Conservation (phyloP, 2,329 filamentous ascomycete genomes). For the Pseudocercospora macadamiae region DNA sequence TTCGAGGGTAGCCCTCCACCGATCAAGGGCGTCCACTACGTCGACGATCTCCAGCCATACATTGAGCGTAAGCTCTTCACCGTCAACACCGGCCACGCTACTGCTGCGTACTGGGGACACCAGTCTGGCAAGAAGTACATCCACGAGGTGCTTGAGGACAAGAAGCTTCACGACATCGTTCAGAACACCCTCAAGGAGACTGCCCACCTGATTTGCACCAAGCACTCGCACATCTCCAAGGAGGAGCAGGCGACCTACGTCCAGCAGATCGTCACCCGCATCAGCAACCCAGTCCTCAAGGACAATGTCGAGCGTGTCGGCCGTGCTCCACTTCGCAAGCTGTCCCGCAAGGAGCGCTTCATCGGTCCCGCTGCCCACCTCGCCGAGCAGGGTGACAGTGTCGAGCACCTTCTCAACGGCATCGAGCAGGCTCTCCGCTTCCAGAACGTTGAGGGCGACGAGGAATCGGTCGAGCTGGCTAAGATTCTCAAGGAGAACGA, state of each 20-base stretch:
- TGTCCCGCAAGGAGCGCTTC: slow-evolving; percentile 93
- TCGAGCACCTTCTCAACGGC: slow-evolving; percentile 74
- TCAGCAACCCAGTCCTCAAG: slow-evolving; percentile 90
- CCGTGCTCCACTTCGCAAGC: slow-evolving; percentile 89
- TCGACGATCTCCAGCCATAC: slow-evolving; percentile 86
- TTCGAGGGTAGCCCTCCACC: slow-evolving; percentile 71
- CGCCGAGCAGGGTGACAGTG: slow-evolving; percentile 75
- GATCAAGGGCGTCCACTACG: slow-evolving; percentile 90
- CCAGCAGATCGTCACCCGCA: slow-evolving; percentile 86
- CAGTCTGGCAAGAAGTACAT: slow-evolving; percentile 83
- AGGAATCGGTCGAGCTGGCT: slow-evolving; percentile 83
- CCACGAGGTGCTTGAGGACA: slow-evolving; percentile 82
- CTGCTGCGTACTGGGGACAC: slow-evolving; percentile 93
- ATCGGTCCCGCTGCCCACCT: slow-evolving; percentile 88
- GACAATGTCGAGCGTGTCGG: slow-evolving; percentile 95
- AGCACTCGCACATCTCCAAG: slow-evolving; percentile 71
- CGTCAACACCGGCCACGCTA: slow-evolving; percentile 97
- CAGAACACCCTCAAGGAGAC: slow-evolving; percentile 82
- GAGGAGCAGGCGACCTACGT: slow-evolving; percentile 84
- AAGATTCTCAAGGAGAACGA: slow-evolving; percentile 77
- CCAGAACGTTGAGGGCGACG: slow-evolving; percentile 90
- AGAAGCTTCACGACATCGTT: slow-evolving; percentile 78
- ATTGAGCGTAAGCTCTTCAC: slow-evolving; percentile 99
- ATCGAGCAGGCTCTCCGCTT: slow-evolving; percentile 93
- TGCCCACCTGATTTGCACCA: slow-evolving; percentile 79